Evolutionary conservation across 2,329 filamentous ascomycete species (phyloP).

Genomic region (Trichoderma koningii): DNA sequence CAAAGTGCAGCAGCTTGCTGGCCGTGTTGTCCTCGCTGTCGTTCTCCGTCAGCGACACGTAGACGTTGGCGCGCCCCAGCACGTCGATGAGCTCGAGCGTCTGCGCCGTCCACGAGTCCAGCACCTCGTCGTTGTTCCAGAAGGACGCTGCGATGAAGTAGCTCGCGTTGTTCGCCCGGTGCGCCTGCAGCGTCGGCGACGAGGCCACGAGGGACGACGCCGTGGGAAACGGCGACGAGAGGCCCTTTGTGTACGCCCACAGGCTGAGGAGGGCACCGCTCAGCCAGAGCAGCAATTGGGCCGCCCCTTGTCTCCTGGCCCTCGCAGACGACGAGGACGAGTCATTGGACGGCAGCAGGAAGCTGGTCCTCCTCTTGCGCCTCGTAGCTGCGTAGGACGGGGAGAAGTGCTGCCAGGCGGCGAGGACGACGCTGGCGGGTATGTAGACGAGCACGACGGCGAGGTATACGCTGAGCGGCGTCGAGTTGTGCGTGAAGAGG

Average conservation of each 20-base stretch:
- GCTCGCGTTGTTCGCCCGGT: conserved; percentile 25
- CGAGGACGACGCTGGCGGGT: conserved; percentile 17
- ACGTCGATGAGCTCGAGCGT: conserved; percentile 27
- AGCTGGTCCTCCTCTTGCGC: conserved; percentile 23
- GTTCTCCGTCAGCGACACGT: conserved; percentile 27
- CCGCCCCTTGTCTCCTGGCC: background rate
- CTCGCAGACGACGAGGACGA: background rate
- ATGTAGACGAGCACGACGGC: conserved; percentile 26
- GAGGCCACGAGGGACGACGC: conserved; percentile 24
- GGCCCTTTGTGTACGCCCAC: conserved; percentile 25
- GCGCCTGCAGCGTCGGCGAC: conserved; percentile 23
- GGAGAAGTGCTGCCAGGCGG: conserved; percentile 20
- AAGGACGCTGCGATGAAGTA: conserved; percentile 28
- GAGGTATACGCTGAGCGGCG: conserved; percentile 25
- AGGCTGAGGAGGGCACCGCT: conserved; percentile 23
- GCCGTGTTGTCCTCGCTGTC: conserved; percentile 28
- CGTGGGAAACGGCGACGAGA: conserved; percentile 25
- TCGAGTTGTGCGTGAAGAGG: conserved; percentile 27
- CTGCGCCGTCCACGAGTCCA: conserved; percentile 25
- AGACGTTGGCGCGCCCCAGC: conserved; percentile 26
- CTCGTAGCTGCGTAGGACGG: conserved; percentile 5
- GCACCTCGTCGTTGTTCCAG: conserved; percentile 25
- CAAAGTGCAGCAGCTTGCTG: conserved; percentile 28
- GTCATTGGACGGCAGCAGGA: conserved; percentile 8
- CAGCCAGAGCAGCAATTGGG: conserved; percentile 12